Base-by-base conservation (phyloP, 2,329 filamentous ascomycete species). In the Alternaria conjuncta region DNA sequence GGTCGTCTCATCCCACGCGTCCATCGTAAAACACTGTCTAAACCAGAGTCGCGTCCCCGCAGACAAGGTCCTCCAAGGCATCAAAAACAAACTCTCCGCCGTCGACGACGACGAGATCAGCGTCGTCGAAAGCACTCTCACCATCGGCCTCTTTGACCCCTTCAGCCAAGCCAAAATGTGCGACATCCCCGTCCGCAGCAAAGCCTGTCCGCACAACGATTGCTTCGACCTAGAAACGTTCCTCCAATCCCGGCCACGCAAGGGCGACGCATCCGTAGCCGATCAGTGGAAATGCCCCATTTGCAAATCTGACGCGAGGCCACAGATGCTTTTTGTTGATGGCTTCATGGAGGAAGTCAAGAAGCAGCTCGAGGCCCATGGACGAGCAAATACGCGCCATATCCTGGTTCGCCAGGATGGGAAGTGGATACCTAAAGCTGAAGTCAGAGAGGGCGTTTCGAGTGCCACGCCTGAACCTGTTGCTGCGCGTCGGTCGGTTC, bases 211-310 rank as follows among this genome's bases (percentile, higher is more conserved):
- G 23, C 95, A 99, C 75, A 83, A 90, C 36, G 93, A 97, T 75
- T 97, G 94, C 75, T 97, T 98, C 75, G 95, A 98, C 76, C 87
- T 97, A 8, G 86, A 91, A 20, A 94, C 88, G 1, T 98, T 93
- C 83, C 86, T 99, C 9, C 79, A 84, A 13, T 83, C 69, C 44
- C 78, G 65, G 45, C 63, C 58, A 12, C 61, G 66, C 13, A 70
- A 71, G 15, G 70, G 68, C 13, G 66, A 75, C 41, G 67, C 56
- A 0, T 71, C 78, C 2, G 80, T 86, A 58, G 83, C 87, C 0
- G 92, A 96, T 72, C 87, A 88, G 56, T 97, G 94, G 94, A 90
- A 87, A 66, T 99, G 96, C 72, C 96, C 96, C 0, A 88, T 97
- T 28, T 98, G 95, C 78, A 84, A 85, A 25, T 83, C 82, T 30